Evolutionary conservation across 1,284 basidiomycete species (phyloP).

Genomic region (Rhodotorula glutinis): DNA sequence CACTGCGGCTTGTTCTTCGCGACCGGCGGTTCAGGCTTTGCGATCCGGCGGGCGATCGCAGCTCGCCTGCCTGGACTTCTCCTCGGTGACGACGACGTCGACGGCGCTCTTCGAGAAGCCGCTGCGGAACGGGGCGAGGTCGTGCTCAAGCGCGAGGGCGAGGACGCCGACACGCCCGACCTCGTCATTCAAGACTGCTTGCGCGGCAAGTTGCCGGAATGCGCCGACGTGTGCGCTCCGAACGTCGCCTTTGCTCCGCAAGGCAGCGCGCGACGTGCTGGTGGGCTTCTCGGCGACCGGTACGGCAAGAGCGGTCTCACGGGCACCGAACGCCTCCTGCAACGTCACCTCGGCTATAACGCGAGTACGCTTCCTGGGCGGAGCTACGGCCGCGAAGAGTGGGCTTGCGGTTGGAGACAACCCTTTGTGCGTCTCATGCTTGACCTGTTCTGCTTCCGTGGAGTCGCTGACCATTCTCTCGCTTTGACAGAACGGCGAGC

Average conservation of each 20-base stretch:
- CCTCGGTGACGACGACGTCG: constrained; percentile 19
- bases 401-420: constrained; percentile 37
- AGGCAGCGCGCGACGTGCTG: constrained; percentile 9
- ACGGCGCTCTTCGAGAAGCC: constrained; percentile 20
- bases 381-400: constrained; percentile 36
- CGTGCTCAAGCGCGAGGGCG: constrained; percentile 19
- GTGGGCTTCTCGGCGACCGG: constrained; percentile 16
- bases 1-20: constrained; percentile 33
- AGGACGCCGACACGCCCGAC: constrained; percentile 35
- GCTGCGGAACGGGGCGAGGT: constrained; percentile 18
- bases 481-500: constrained; percentile 30
- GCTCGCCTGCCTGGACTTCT: constrained; percentile 20
- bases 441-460: not conserved
- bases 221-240: constrained; percentile 21
- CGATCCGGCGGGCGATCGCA: constrained; percentile 26
- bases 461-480: not conserved
- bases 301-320: constrained; percentile 31
- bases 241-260: not conserved
- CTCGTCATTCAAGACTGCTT: constrained; percentile 35
- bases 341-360: constrained; percentile 31
- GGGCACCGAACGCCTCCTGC: constrained; percentile 25
- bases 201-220: constrained; percentile 18
- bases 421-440: constrained; percentile 28
- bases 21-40: constrained; percentile 31
- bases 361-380: constrained; percentile 33